phyloP scores from a whole-genome alignment of 805 yeast species.

The Saccharomycopsis malanga region DNA sequence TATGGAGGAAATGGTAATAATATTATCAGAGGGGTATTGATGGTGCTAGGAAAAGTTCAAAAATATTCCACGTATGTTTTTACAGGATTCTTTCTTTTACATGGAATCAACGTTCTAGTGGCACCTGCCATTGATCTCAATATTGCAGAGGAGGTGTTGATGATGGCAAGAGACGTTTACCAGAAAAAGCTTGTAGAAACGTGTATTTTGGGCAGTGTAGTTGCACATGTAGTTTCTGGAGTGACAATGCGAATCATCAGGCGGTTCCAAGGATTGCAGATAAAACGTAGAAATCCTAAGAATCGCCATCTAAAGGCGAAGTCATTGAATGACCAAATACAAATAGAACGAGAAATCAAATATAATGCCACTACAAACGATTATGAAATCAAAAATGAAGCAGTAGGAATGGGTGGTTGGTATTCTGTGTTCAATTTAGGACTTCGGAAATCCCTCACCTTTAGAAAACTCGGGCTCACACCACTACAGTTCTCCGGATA shows the following conservation, averaged over 20 bases:
- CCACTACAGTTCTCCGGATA: slow-evolving; percentile 60
- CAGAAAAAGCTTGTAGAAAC: slow-evolving; percentile 47
- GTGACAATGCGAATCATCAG: slow-evolving; percentile 37
- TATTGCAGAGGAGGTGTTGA: slow-evolving; percentile 46
- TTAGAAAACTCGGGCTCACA: slow-evolving; percentile 40
- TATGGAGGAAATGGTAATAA: background rate
- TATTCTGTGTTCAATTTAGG: slow-evolving; percentile 51
- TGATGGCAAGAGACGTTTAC: slow-evolving; percentile 55
- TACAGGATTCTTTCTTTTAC: slow-evolving; percentile 49
- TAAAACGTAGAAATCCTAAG: slow-evolving; percentile 20
- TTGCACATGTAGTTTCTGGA: slow-evolving; percentile 50
- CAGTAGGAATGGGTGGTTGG: slow-evolving; percentile 57
- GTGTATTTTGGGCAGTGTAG: slow-evolving; percentile 39
- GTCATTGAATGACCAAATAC: slow-evolving; percentile 24
- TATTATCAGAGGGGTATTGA: background rate
- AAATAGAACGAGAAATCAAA: slow-evolving; percentile 6
- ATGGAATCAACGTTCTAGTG: slow-evolving; percentile 45
- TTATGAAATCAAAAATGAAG: slow-evolving; percentile 32
- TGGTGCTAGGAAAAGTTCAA: slow-evolving; percentile 31
- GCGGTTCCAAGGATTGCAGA: slow-evolving; percentile 25
- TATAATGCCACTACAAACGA: slow-evolving; percentile 16
- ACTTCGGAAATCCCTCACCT: slow-evolving; percentile 39
- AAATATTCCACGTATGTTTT: slow-evolving; percentile 57
- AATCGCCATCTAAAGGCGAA: slow-evolving; percentile 15
- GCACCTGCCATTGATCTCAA: slow-evolving; percentile 42